Evolutionary conservation across 2,329 filamentous ascomycete species (phyloP).

Genomic region (Plectosphaerella plurivora): DNA sequence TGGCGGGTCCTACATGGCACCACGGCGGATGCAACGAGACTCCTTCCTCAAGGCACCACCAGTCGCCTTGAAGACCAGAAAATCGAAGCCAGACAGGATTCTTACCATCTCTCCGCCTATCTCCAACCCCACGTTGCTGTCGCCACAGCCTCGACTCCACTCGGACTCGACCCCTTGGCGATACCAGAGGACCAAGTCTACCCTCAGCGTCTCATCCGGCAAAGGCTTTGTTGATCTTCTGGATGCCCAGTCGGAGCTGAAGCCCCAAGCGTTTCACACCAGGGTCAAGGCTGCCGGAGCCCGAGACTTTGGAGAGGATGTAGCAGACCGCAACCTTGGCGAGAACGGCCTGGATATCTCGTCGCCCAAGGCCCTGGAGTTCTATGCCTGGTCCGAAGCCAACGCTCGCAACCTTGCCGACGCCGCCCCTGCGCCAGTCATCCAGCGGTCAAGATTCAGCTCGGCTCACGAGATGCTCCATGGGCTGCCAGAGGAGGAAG

Average conservation of each 20-base stretch:
- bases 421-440: conserved; percentile 10
- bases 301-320: conserved; percentile 59
- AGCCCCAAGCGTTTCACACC: conserved; percentile 40
- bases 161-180: conserved; percentile 15
- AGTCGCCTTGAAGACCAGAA: conserved; percentile 9
- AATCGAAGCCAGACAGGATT: conserved; percentile 6
- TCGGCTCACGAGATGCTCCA: no score
- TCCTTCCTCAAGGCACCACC: conserved; percentile 10
- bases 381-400: conserved; percentile 21
- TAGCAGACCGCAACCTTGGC: conserved; percentile 56
- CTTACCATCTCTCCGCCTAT: background rate
- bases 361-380: conserved; percentile 27
- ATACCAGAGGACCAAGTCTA: conserved; percentile 24
- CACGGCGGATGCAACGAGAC: conserved; percentile 9
- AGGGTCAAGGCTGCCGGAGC: conserved; percentile 46
- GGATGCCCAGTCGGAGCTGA: conserved; percentile 52
- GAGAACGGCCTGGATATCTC: conserved; percentile 27
- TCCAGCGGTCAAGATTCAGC: conserved; percentile 2
- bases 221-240: conserved; percentile 46
- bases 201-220: conserved; percentile 22
- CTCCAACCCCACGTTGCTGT: no score
- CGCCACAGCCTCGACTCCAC: background rate
- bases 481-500: background rate
- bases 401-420: conserved; percentile 7
- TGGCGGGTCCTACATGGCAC: background rate